Evolutionary conservation across 1,284 basidiomycete species (phyloP), one percentile per base, ranked within the genome.

Genomic region (Rhodotorula glutinis): DNA sequence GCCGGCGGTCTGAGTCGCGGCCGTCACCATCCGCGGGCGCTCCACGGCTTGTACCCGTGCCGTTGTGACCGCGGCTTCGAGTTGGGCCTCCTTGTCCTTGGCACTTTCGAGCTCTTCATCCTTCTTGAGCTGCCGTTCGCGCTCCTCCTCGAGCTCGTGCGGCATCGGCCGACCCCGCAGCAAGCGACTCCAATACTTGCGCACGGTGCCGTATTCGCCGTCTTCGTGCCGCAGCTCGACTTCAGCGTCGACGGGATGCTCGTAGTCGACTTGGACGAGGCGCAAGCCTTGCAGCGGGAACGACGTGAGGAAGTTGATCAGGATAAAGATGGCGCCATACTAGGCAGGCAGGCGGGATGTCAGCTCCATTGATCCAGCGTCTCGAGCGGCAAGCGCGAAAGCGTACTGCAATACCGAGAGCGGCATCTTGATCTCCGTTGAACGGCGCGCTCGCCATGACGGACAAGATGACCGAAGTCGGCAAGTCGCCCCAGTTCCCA

Each of bases 201-300:
- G 38, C 25, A 29, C 10, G 0, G 82, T 78, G 62, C 85, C 83
- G 3, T 86, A 78, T 57, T 88, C 86, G 1, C 86, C 85, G 2
- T 87, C 87, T 14, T 81, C 79, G 67, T 82, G 88, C 71, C 88
- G 87, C 79, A 81, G 82, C 19, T 82, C 82, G 43, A 23, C 30
- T 30, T 10, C 61, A 7, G 56, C 41, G n/a, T 62, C 51, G 52
- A 41, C 46, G 13, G 43, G 57, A 43, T 43, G 44, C 25, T 38
- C 41, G 60, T 62, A 61, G 29, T 65, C 66, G 53, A 67, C 55
- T 29, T 57, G 27, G 25, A 66, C 33, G 23, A 62, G 38, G 19
- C 53, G 30, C 19, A 57, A 5, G 47, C 61, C 60, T 63, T 55
- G 40, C 3, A 30, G 59, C 9, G 60, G 43, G 40, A 63, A 56